A percentile compares a stretch with the other conserved stretches of the same genome.
These are phyloP conservation scores for Xylariomycetidae sp. DNA, from an alignment of 2,329 filamentous ascomycete species.

Conservation along the genomic window DNA sequence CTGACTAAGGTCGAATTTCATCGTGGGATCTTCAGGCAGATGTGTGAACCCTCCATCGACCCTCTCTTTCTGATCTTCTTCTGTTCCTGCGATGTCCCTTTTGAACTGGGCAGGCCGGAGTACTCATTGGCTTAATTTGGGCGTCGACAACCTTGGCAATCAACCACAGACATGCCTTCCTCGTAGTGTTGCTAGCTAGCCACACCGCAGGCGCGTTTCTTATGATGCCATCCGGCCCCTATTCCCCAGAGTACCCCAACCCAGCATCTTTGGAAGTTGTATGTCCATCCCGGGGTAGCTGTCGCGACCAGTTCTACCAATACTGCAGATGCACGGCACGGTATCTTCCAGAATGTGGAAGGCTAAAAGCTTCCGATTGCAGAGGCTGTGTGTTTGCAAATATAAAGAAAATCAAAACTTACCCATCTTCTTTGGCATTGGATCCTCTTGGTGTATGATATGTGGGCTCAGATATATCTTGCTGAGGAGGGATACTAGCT, in stretches of 20 bases:
- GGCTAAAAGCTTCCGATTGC: no score
- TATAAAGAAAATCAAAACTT: slow-evolving; percentile 46
- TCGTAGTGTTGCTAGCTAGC: slow-evolving; percentile 11
- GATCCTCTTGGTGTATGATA: slow-evolving; percentile 44
- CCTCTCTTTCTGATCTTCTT: slow-evolving; percentile 14
- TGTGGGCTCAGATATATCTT: slow-evolving; percentile 27
- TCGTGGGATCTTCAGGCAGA: slow-evolving; percentile 23
- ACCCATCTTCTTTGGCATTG: slow-evolving; percentile 89
- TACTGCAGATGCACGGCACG: no score
- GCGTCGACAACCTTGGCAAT: slow-evolving; percentile 20
- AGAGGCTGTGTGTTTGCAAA: no score
- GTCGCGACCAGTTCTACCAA: no score
- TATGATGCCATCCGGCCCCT: no score
- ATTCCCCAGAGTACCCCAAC: no score
- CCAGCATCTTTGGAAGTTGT: no score
- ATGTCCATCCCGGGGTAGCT: no score
- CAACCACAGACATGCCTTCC: slow-evolving; percentile 17
- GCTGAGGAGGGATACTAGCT: slow-evolving; percentile 22
- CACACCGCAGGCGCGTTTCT: no score
- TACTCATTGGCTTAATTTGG: slow-evolving; percentile 20
- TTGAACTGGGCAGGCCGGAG: slow-evolving; percentile 17
- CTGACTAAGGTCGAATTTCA: slow-evolving; percentile 30
- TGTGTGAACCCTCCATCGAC: slow-evolving; percentile 19
- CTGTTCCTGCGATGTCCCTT: slow-evolving; percentile 19
- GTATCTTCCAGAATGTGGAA: no score